Percentiles rank a stretch among this genome's conserved stretches.
These are phyloP conservation scores for Xylaria scruposa DNA, from an alignment of 495 filamentous ascomycete species.

Conservation along the genomic window DNA sequence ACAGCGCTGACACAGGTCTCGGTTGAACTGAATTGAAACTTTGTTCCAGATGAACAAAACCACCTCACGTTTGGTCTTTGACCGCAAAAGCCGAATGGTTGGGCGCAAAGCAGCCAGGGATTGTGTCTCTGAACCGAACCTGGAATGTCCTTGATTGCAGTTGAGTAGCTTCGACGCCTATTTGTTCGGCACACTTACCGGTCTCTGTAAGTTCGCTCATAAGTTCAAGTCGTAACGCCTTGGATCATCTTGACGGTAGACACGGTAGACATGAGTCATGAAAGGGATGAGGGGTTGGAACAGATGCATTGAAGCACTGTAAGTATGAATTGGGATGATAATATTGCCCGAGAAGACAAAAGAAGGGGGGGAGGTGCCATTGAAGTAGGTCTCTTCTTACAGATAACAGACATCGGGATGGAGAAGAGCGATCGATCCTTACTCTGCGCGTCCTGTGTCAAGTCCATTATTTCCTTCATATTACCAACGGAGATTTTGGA, in stretches of 20 bases:
- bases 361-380: no score
- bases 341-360: background rate
- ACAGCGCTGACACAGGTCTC: conserved; percentile 14
- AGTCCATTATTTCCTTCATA: conserved; percentile 9
- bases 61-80: background rate
- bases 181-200: background rate
- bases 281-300: conserved; percentile 1
- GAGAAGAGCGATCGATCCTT: background rate
- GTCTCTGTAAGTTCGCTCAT: background rate
- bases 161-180: background rate
- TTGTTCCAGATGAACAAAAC: background rate
- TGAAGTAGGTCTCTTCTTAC: background rate
- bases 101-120: background rate
- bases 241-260: background rate
- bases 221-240: background rate
- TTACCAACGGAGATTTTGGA: conserved; percentile 9
- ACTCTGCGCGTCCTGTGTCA: background rate
- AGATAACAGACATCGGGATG: background rate
- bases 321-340: background rate
- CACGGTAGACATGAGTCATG: background rate
- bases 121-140: background rate
- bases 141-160: background rate
- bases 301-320: conserved; percentile 2
- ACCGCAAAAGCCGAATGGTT: background rate
- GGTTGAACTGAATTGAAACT: background rate